Conservation (phyloP, 1,139 yeast species). For the Taphrina populina region DNA sequence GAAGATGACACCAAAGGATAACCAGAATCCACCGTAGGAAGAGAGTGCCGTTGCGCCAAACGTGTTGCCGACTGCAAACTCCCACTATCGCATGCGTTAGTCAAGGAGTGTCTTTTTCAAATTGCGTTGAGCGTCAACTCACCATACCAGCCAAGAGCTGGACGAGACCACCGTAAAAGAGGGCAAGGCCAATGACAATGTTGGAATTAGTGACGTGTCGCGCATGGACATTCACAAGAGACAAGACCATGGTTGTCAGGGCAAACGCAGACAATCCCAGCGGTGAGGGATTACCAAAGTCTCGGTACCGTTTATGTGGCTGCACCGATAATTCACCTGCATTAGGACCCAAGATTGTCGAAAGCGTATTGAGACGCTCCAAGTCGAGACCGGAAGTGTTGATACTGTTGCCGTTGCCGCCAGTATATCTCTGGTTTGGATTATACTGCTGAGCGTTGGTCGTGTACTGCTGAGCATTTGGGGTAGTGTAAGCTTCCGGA, state of each 20-base stretch:
- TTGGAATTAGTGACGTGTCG: constrained; percentile 56
- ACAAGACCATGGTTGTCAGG: constrained; percentile 75
- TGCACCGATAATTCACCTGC: constrained; percentile 45
- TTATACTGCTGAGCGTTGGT: constrained; percentile 31
- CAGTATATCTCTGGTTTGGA: constrained; percentile 20
- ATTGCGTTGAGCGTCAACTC: background rate
- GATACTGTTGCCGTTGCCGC: constrained; percentile 22
- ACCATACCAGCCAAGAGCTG: constrained; percentile 67
- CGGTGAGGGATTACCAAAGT: constrained; percentile 87
- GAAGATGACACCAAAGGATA: constrained; percentile 68
- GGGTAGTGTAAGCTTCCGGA: background rate
- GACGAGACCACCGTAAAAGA: constrained; percentile 81
- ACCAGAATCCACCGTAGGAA: constrained; percentile 88
- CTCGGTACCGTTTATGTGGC: constrained; percentile 54
- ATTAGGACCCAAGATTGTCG: constrained; percentile 34
- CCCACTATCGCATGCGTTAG: constrained; percentile 50
- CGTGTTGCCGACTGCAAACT: constrained; percentile 67
- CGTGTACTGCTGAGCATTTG: constrained; percentile 9
- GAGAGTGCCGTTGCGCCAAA: constrained; percentile 86
- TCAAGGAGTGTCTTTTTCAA: background rate
- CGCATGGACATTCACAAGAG: constrained; percentile 64
- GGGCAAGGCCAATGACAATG: constrained; percentile 69
- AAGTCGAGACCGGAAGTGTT: constrained; percentile 23
- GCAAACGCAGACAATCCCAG: constrained; percentile 83
- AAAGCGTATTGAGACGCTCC: constrained; percentile 28